These are phyloP conservation scores for Sclerotiophoma versabilis DNA, from an alignment of 2,329 filamentous ascomycete species.

Conservation along the genomic window DNA sequence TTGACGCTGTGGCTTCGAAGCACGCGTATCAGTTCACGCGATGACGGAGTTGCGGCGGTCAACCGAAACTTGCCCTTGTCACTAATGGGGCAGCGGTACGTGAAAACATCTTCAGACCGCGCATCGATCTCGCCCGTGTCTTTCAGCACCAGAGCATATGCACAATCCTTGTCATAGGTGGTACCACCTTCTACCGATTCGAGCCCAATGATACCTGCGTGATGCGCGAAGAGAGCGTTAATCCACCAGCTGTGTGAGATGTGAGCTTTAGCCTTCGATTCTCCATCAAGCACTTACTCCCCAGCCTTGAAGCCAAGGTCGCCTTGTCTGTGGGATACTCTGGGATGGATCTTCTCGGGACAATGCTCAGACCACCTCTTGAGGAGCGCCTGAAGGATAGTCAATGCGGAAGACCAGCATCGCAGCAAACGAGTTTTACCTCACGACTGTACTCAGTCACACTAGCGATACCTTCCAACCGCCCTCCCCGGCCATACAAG, in stretches of 20 bases:
- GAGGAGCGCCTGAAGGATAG: slow-evolving; percentile 37
- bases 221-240: slow-evolving; percentile 55
- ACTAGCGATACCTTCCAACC: slow-evolving; percentile 52
- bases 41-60: slow-evolving; percentile 51
- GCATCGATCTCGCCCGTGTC: slow-evolving; percentile 50
- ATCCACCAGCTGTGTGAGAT: slow-evolving; percentile 58
- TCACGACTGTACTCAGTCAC: slow-evolving; percentile 49
- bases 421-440: slow-evolving; percentile 28
- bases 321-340: slow-evolving; percentile 47
- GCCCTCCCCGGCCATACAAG: slow-evolving; percentile 53
- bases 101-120: slow-evolving; percentile 46
- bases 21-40: slow-evolving; percentile 53
- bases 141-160: slow-evolving; percentile 56
- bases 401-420: neutral
- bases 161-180: slow-evolving; percentile 51
- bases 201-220: slow-evolving; percentile 57
- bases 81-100: slow-evolving; percentile 49
- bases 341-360: slow-evolving; percentile 39
- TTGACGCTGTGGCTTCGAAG: slow-evolving; percentile 54
- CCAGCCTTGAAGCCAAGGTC: slow-evolving; percentile 56
- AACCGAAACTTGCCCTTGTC: slow-evolving; percentile 56
- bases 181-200: slow-evolving; percentile 53
- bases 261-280: neutral
- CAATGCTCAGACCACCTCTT: slow-evolving; percentile 42
- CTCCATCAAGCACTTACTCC: slow-evolving; percentile 44